Evolutionary conservation across 73 alveolate genomes (phyloP).

Genomic region (Effrenium voratum): DNA sequence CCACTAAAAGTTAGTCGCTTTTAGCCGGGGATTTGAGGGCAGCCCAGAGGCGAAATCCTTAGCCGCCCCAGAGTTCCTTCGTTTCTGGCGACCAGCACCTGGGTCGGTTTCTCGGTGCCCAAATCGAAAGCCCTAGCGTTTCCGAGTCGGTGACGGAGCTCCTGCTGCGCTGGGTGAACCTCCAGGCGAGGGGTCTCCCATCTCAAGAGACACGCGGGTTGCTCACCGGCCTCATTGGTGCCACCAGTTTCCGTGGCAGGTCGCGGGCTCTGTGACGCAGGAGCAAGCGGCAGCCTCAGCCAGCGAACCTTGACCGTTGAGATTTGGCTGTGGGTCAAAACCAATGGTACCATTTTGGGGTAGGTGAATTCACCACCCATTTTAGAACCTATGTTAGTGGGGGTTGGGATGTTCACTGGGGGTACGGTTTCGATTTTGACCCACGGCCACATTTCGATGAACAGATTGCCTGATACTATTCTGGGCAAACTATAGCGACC

Average conservation of each 20-base stretch:
- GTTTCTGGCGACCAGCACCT: too few relatives aligned
- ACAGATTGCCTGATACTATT: too few relatives aligned
- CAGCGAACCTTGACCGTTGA: neutral
- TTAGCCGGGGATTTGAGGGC: too few relatives aligned
- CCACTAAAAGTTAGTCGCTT: too few relatives aligned
- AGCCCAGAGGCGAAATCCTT: too few relatives aligned
- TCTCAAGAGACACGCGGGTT: neutral
- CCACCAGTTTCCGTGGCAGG: neutral
- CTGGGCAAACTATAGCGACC: too few relatives aligned
- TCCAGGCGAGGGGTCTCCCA: conserved; percentile 4
- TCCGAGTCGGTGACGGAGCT: conserved; percentile 44
- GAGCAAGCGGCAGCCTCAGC: neutral
- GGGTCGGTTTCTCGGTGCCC: too few relatives aligned
- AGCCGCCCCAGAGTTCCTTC: too few relatives aligned
- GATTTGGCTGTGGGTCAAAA: neutral
- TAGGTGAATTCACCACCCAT: neutral
- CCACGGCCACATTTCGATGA: too few relatives aligned
- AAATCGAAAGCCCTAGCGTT: too few relatives aligned
- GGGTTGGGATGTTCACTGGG: neutral
- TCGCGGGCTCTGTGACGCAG: neutral
- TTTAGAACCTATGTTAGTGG: neutral
- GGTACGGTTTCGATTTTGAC: neutral
- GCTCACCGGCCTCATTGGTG: neutral
- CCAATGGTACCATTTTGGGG: neutral
- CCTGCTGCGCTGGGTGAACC: conserved; percentile 80